Evolutionary conservation across 768 basidiomycete species (phyloP).

Genomic region (Phylloporus sp.): DNA sequence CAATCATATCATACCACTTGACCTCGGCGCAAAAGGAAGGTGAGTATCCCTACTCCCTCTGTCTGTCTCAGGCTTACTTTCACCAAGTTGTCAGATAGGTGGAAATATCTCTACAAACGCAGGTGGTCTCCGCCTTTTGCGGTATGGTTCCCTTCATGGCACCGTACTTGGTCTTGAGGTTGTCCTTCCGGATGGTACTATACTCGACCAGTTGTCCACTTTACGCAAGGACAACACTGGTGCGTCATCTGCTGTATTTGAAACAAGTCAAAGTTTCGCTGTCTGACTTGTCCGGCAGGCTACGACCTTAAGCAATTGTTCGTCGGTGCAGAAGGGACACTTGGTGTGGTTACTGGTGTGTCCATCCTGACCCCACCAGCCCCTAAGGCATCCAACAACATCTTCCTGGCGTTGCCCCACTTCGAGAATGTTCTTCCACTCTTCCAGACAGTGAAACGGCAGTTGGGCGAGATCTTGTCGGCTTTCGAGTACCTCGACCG

Average conservation of each 20-base stretch:
- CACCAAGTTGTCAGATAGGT: constrained; percentile 87
- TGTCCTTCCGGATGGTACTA: constrained; percentile 89
- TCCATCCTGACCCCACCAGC: constrained; percentile 89
- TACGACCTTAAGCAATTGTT: constrained; percentile 98
- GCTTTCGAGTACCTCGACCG: constrained; percentile 97
- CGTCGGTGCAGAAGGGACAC: constrained; percentile 95
- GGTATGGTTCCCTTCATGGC: constrained; percentile 95
- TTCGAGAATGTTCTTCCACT: constrained; percentile 86
- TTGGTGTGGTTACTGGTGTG: constrained; percentile 92
- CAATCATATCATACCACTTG: constrained; percentile 94
- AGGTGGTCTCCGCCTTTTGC: constrained; percentile 88
- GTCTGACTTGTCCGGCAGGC: constrained; percentile 44
- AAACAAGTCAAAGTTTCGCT: neutral
- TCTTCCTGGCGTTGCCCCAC: constrained; percentile 83
- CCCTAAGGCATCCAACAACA: constrained; percentile 82
- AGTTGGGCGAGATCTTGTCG: constrained; percentile 91
- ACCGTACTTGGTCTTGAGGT: constrained; percentile 94
- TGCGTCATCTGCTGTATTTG: constrained; percentile 32
- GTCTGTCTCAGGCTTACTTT: constrained; percentile 1
- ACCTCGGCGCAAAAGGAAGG: constrained; percentile 96
- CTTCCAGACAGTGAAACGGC: constrained; percentile 73
- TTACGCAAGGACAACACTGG: constrained; percentile 97
- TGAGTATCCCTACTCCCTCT: constrained; percentile 27
- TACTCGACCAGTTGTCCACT: constrained; percentile 85
- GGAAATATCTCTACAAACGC: constrained; percentile 98